Percentiles rank a stretch among this genome's conserved stretches.
These are phyloP conservation scores for Scheffersomyces parashehatae DNA, from an alignment of 1,139 yeast species.

Conservation along the genomic window DNA sequence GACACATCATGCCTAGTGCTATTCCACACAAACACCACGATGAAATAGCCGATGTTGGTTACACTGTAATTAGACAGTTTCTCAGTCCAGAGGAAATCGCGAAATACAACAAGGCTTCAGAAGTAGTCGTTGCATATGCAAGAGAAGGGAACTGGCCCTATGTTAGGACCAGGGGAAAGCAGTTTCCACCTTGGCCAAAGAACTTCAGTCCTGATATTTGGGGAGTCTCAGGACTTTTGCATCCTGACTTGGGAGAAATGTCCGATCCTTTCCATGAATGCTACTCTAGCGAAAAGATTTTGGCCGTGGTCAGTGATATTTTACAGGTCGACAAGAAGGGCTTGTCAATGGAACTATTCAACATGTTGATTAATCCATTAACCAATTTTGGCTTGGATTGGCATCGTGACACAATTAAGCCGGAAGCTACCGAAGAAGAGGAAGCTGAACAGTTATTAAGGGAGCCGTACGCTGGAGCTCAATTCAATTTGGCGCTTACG, in stretches of 20 bases:
- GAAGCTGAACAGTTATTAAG: conserved; percentile 41
- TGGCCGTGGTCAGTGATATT: conserved; percentile 45
- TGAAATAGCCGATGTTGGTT: conserved; percentile 46
- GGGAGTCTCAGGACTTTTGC: conserved; percentile 55
- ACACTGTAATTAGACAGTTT: conserved; percentile 43
- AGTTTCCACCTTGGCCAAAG: conserved; percentile 62
- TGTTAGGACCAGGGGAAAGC: conserved; percentile 56
- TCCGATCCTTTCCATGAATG: conserved; percentile 45
- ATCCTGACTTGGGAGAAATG: conserved; percentile 48
- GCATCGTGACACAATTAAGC: conserved; percentile 58
- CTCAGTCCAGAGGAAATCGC: conserved; percentile 44
- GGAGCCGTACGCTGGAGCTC: conserved; percentile 54
- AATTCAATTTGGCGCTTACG: conserved; percentile 54
- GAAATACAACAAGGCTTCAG: conserved; percentile 38
- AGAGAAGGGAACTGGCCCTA: conserved; percentile 54
- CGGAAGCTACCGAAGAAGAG: conserved; percentile 49
- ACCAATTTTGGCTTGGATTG: conserved; percentile 58
- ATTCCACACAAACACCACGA: conserved; percentile 25
- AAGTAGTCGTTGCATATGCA: conserved; percentile 45
- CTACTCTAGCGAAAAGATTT: conserved; percentile 44
- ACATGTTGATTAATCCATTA: conserved; percentile 58
- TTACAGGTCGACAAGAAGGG: conserved; percentile 39
- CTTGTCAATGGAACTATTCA: conserved; percentile 53
- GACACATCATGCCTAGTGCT: background rate
- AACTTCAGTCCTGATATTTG: conserved; percentile 57